Percentiles rank a stretch among this genome's conserved stretches.
Conservation (phyloP, 352 stramenopile genomes). For the Phytophthora agathidicida region DNA sequence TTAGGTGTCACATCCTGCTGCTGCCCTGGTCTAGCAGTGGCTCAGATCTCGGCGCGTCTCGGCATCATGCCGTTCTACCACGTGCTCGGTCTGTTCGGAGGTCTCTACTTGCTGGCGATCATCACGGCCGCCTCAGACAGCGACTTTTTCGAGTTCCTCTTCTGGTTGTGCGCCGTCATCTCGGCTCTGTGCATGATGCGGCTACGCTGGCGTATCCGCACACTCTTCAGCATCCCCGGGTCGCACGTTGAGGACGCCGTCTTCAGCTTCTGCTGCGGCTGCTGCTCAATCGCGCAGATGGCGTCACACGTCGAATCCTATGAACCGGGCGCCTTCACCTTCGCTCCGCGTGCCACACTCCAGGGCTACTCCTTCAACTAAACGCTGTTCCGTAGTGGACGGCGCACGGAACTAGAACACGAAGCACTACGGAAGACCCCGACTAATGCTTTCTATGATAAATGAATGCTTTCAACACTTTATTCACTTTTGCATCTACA, state of each 20-base stretch:
- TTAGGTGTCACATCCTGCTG: constrained; percentile 71
- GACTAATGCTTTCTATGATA: constrained; percentile 15
- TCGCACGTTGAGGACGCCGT: constrained; percentile 56
- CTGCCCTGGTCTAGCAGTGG: constrained; percentile 63
- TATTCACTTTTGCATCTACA: constrained; percentile 9
- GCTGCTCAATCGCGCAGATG: constrained; percentile 82
- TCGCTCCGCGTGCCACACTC: constrained; percentile 67
- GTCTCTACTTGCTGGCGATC: constrained; percentile 59
- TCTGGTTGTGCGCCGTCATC: constrained; percentile 44
- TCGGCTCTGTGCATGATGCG: constrained; percentile 48
- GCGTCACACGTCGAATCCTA: constrained; percentile 83
- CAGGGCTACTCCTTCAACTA: constrained; percentile 68
- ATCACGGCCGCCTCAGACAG: constrained; percentile 33
- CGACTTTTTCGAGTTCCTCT: constrained; percentile 59
- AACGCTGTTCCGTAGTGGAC: not conserved
- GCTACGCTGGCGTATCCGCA: constrained; percentile 65
- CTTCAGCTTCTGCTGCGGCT: constrained; percentile 64
- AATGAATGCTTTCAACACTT: constrained; percentile 23
- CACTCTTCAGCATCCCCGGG: constrained; percentile 68
- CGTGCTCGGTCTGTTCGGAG: constrained; percentile 53
- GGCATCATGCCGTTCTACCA: constrained; percentile 66
- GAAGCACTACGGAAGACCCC: no score
- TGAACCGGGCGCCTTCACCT: constrained; percentile 64
- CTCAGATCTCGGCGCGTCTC: constrained; percentile 66
- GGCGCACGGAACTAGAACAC: not conserved